These are phyloP conservation scores for Cnidoscolus chayamansa DNA, from an alignment of 441 rosid genomes.

Conservation along the genomic window DNA sequence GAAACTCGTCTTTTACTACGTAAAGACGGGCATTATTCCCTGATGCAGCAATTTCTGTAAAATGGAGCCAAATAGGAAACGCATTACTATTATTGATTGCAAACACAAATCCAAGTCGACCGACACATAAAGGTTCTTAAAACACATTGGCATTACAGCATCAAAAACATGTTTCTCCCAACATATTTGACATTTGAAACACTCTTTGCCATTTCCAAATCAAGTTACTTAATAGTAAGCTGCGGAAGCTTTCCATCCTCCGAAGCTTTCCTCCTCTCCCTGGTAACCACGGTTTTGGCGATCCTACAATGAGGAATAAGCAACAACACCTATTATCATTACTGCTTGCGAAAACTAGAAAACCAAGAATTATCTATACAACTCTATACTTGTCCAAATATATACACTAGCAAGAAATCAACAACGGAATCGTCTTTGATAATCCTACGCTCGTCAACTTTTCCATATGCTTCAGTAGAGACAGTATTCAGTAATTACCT, in stretches of 20 bases:
- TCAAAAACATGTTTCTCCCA: not conserved
- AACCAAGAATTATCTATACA: not conserved
- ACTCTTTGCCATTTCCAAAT: not conserved
- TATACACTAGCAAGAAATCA: not conserved
- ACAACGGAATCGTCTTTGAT: not conserved
- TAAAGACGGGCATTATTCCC: not conserved
- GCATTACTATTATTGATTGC: not conserved
- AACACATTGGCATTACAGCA: not conserved
- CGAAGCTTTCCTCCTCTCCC: conserved; percentile 29
- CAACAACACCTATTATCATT: not conserved
- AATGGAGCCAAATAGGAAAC: not conserved
- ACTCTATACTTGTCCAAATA: not conserved
- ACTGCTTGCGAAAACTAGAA: not conserved
- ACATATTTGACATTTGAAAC: not conserved
- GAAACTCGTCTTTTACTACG: not conserved
- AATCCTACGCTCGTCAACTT: not conserved
- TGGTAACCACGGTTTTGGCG: conserved; percentile 9
- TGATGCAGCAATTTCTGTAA: conserved; percentile 1
- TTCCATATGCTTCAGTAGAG: too few relatives aligned
- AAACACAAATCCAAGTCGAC: not conserved
- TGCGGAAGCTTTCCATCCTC: conserved; percentile 29
- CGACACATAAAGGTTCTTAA: not conserved
- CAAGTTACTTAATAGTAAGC: conserved; percentile 11
- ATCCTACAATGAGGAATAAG: conserved; percentile 5
- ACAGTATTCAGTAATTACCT: conserved; percentile 24